Evolutionary conservation across 345 rosid genomes (phyloP), one percentile per base, ranked within the genome.

Genomic region (Camelina hispida): DNA sequence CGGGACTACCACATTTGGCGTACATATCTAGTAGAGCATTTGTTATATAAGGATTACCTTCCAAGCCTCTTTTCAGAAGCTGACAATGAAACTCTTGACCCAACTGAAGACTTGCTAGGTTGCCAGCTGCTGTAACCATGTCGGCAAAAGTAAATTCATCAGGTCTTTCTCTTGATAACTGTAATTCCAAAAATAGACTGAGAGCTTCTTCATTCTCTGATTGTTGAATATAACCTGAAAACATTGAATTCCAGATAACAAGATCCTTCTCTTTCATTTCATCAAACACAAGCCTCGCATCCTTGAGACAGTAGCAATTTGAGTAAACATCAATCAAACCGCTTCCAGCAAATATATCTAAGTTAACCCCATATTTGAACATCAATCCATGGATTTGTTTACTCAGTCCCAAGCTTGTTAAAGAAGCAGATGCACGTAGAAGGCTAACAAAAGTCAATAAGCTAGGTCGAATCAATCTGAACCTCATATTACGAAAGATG

Each of bases 201-300:
- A 89, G 81, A 53, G 89, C 87, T 76, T 86, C 89, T 79, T 89
- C 93, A 35, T 83, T 78, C 77, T 86, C 87, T 54, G 75, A 76
- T 53, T 83, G 90, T 78, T 84, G 89, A 38, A 84, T 75, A 69
- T 88, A 89, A 50, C 93, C 91, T 66, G 79, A 80, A 79, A 87
- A 59, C 91, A 91, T 82, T 11, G 95, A 85, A 55, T 92, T 92
- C 97, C 97, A 89, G 38, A 88, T 83, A 47, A 85, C 96, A 51
- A 85, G 87, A 73, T 92, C 96, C 81, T 83, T 88, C 79, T 81
- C 84, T 25, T 67, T 81, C 85, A 86, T 81, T 71, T 86, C 85
- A 38, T 87, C 84, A 82, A 92, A 88, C 60, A 88, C 73, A 16
- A 81, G 75, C 81, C 96, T 88, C 4, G 89, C 87, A 59, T 88